These are phyloP conservation scores for Aspergillus conjunctus DNA, from an alignment of 495 filamentous ascomycete genomes.

Conservation along the genomic window DNA sequence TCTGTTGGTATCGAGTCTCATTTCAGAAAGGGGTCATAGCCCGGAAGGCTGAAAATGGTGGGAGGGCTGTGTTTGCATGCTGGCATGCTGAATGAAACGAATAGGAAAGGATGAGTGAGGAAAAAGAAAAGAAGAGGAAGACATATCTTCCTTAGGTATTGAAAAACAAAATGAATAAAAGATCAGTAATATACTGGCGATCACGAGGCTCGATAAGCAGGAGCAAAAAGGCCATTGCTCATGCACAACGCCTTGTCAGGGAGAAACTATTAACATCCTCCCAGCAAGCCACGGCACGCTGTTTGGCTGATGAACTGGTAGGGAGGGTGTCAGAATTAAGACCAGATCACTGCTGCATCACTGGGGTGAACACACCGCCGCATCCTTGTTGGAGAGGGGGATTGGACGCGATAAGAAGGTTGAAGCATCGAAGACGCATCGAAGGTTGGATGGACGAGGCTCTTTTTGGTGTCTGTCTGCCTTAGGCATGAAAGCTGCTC, in stretches of 20 bases:
- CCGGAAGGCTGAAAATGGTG: neutral
- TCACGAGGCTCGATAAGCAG: conserved; percentile 21
- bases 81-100: neutral
- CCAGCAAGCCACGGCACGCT: conserved; percentile 28
- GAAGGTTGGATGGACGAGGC: conserved; percentile 32
- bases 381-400: conserved; percentile 7
- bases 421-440: conserved; percentile 44
- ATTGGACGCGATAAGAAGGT: conserved; percentile 21
- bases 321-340: conserved; percentile 11
- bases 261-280: conserved; percentile 2
- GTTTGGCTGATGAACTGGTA: conserved; percentile 14
- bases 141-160: neutral
- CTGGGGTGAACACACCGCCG: conserved; percentile 30
- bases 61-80: neutral
- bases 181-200: conserved; percentile 6
- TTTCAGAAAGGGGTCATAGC: neutral
- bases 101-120: neutral
- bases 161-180: conserved; percentile 10
- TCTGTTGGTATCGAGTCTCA: neutral
- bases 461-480: conserved; percentile 23
- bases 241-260: conserved; percentile 21
- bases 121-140: neutral
- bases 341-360: conserved; percentile 17
- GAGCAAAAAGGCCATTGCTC: conserved; percentile 19
- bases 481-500: conserved; percentile 15